Percentiles rank a stretch among this genome's conserved stretches.
Conservation (phyloP, 208 protist species). For the Kentomonas sorsogonicus region DNA sequence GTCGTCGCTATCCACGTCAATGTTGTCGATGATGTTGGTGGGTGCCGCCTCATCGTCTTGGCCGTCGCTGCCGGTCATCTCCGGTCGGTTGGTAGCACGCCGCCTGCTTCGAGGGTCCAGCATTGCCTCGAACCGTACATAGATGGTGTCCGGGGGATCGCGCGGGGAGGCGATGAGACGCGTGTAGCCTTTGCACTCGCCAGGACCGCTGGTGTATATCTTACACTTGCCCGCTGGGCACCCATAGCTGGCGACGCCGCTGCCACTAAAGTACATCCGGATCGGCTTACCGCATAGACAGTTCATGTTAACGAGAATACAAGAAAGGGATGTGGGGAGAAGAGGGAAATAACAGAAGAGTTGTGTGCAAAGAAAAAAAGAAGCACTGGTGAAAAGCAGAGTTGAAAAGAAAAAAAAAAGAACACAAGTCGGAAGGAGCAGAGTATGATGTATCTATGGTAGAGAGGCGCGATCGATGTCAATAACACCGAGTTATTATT, state of each 20-base stretch:
- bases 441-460: no score
- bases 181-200: conserved; percentile 61
- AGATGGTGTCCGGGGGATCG: conserved; percentile 21
- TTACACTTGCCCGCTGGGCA: conserved; percentile 53
- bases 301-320: conserved; percentile 38
- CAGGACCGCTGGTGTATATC: conserved; percentile 47
- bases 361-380: neutral
- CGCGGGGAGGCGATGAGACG: conserved; percentile 33
- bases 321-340: neutral
- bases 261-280: conserved; percentile 31
- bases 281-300: conserved; percentile 58
- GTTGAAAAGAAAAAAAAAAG: neutral
- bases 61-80: no score
- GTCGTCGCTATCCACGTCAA: no score
- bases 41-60: no score
- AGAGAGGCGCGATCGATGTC: no score
- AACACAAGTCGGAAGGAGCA: no score
- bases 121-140: conserved; percentile 70
- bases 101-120: conserved; percentile 42
- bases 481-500: no score
- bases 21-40: no score
- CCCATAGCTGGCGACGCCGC: conserved; percentile 49
- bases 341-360: neutral
- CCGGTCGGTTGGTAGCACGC: no score
- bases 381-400: neutral